These are phyloP conservation scores for Neocatenulostroma microsporum DNA, from an alignment of 2,329 filamentous ascomycete genomes.

Conservation along the genomic window DNA sequence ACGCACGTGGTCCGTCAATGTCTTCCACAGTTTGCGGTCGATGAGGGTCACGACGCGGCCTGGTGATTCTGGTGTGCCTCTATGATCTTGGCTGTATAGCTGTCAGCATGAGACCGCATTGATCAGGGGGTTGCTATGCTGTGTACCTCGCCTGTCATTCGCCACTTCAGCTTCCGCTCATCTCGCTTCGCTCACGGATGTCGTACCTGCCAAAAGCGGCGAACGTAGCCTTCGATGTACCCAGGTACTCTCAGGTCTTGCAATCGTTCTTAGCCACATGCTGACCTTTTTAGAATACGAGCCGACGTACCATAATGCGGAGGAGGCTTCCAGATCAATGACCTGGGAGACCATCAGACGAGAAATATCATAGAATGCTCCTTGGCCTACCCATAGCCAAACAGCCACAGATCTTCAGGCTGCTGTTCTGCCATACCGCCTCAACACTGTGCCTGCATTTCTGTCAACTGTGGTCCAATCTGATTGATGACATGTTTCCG, in stretches of 20 bases:
- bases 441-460: too few relatives aligned
- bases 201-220: constrained; percentile 93
- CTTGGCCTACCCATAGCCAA: constrained; percentile 78
- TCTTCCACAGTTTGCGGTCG: constrained; percentile 73
- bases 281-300: background rate
- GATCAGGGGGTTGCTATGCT: constrained; percentile 1
- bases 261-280: background rate
- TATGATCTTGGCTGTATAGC: constrained; percentile 73
- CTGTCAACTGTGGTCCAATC: too few relatives aligned
- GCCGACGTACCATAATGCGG: constrained; percentile 71
- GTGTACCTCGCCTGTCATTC: constrained; percentile 25
- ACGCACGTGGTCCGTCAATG: constrained; percentile 59
- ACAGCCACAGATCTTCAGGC: constrained; percentile 71
- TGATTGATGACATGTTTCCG: too few relatives aligned
- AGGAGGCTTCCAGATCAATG: constrained; percentile 96
- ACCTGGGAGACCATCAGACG: constrained; percentile 46
- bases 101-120: constrained; percentile 3
- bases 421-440: too few relatives aligned
- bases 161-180: constrained; percentile 9
- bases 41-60: constrained; percentile 93
- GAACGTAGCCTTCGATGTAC: constrained; percentile 87
- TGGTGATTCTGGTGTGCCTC: constrained; percentile 78
- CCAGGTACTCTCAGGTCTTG: constrained; percentile 77
- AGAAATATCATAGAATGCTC: constrained; percentile 2
- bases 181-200: constrained; percentile 2